A percentile compares a stretch with the other conserved stretches of the same genome.
phyloP scores from a whole-genome alignment of 2,329 filamentous ascomycete species.

The Arthrocladium fulminans region DNA sequence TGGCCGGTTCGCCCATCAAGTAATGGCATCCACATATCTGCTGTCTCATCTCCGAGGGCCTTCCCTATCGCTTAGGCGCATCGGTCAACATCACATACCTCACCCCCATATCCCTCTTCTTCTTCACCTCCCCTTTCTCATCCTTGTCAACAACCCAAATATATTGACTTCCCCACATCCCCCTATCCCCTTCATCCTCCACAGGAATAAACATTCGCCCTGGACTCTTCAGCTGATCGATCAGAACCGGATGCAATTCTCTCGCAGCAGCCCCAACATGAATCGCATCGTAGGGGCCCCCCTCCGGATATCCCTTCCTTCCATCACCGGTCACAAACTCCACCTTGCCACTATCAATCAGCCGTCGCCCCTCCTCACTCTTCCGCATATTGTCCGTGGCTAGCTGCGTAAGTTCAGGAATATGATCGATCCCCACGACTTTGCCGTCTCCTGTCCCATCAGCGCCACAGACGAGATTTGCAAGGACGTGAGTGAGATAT shows the following conservation, averaged over 20 bases:
- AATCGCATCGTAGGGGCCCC: constrained; percentile 74
- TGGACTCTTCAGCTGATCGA: constrained; percentile 69
- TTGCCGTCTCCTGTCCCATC: constrained; percentile 36
- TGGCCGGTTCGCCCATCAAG: too few relatives aligned
- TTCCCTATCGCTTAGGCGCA: constrained; percentile 35
- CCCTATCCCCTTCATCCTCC: constrained; percentile 33
- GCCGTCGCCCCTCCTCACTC: constrained; percentile 46
- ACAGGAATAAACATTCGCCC: constrained; percentile 65
- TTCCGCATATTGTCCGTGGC: constrained; percentile 59
- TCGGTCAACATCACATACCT: constrained; percentile 58
- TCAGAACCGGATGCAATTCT: constrained; percentile 60
- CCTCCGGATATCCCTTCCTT: constrained; percentile 53
- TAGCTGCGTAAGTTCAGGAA: constrained; percentile 53
- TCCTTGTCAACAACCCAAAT: constrained; percentile 58
- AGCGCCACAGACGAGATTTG: constrained; percentile 53
- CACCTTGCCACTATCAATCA: constrained; percentile 58
- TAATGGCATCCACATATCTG: too few relatives aligned
- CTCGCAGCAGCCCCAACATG: constrained; percentile 84
- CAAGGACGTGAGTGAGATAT: constrained; percentile 81
- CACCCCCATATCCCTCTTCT: constrained; percentile 52
- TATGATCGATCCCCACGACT: constrained; percentile 69
- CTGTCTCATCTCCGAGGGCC: not conserved
- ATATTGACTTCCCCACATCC: constrained; percentile 39
- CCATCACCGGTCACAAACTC: constrained; percentile 70
- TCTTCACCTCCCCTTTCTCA: constrained; percentile 47